Conservation (phyloP, 2,329 filamentous ascomycete species). For the Xylaria sp. region DNA sequence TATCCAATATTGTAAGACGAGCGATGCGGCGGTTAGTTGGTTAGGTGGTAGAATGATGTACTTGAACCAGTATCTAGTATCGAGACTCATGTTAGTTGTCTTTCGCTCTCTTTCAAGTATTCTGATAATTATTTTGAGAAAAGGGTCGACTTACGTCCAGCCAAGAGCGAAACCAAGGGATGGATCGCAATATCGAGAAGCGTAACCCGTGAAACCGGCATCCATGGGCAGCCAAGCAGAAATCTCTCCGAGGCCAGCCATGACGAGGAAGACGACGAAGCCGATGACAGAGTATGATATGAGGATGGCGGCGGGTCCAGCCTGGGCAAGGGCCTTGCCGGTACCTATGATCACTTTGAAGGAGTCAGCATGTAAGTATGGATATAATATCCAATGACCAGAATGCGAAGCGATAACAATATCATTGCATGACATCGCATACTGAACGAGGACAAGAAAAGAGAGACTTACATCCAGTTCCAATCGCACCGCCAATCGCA, state of each 20-base stretch:
- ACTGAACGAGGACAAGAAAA: not conserved
- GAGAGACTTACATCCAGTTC: conserved; percentile 48
- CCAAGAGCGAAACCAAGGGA: conserved; percentile 75
- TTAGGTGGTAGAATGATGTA: conserved; percentile 85
- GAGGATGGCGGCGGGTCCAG: conserved; percentile 60
- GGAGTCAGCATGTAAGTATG: not conserved
- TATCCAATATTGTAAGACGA: conserved; percentile 77
- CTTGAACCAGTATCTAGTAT: conserved; percentile 57
- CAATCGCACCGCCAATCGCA: conserved; percentile 70
- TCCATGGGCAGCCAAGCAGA: conserved; percentile 73
- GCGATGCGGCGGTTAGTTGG: conserved; percentile 71
- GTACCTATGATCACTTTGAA: conserved; percentile 61
- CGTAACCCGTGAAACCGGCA: conserved; percentile 77
- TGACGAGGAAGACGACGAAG: conserved; percentile 71
- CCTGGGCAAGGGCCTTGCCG: conserved; percentile 48
- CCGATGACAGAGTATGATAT: conserved; percentile 67
- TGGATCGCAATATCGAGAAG: conserved; percentile 72
- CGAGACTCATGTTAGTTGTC: conserved; percentile 18
- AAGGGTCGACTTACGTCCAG: conserved; percentile 51
- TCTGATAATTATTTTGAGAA: not conserved
- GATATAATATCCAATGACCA: too few relatives aligned
- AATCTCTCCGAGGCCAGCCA: conserved; percentile 80
- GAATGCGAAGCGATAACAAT: not conserved
- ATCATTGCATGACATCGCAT: not conserved
- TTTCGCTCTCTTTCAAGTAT: not conserved